Evolutionary conservation across 2,329 filamentous ascomycete species (phyloP), one percentile per base, ranked within the genome.

Genomic region (Hypomyces perniciosus): DNA sequence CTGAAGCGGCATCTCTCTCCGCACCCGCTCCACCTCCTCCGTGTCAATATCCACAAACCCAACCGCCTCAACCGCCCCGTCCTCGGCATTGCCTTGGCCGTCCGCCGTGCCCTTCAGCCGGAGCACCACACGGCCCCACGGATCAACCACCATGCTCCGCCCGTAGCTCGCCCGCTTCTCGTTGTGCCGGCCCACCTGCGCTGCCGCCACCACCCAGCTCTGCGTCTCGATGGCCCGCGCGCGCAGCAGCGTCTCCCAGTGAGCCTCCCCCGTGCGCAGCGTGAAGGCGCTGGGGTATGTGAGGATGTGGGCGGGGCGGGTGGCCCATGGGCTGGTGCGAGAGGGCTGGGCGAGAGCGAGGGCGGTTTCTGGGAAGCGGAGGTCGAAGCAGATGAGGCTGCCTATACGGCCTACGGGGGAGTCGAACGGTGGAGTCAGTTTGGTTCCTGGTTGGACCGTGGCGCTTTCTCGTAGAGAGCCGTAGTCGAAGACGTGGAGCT

Each of bases 241-340:
- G 29, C 88, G 76, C 10, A 96, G 73, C 5, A 97, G 71, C 2
- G 81, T 75, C 62, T 90, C 83, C 92, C 92, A 97, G 69, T 96
- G 92, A 1, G 88, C 88, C 51, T 75, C 77, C 0, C 92, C 92
- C 0, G 92, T 96, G 1, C 86, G 83, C 0, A 95, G 78, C 0
- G 91, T 96, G 64, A 96, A 97, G 4, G 92, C 92, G 5, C 88
- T 92, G 0, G 92, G 92, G 63, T 92, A 96, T 1, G 89, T 83
- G 45, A 96, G 73, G 48, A 96, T 73, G 55, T 96, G 83, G 2
- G 90, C 89, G 4, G 68, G 71, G 29, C 53, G 58, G 26, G 48
- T 51, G 34, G 44, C 56, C 64, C 64, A 74, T 4, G 56, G 51
- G 40, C 61, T 69, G 8, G 38, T 38, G 5, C 64, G 49, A 1